These are phyloP conservation scores for Leishmania tarentolae DNA, from an alignment of 208 protist genomes.

Conservation along the genomic window DNA sequence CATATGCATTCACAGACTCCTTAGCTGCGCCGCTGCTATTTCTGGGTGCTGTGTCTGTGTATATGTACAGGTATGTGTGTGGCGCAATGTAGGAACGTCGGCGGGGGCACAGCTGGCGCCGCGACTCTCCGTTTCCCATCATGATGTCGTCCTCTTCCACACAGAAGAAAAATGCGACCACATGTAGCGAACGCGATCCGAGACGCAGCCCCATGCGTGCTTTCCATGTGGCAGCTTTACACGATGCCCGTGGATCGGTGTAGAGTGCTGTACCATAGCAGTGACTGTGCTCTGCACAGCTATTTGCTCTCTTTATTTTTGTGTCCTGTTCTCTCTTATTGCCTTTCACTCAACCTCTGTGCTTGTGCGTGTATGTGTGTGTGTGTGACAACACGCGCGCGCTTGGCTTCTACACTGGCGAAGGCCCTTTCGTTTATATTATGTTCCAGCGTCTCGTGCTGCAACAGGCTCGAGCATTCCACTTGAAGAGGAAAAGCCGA, in stretches of 20 bases:
- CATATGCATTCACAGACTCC: not conserved
- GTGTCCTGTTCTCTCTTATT: not conserved
- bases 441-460: not conserved
- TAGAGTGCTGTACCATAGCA: not conserved
- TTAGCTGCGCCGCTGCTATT: not conserved
- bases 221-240: not conserved
- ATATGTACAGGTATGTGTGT: not conserved
- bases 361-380: too few relatives aligned
- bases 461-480: not conserved
- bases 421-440: not conserved
- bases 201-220: constrained; percentile 13
- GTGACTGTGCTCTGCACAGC: not conserved
- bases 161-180: not conserved
- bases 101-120: constrained; percentile 11
- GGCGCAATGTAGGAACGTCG: not conserved
- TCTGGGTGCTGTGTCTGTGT: not conserved
- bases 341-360: too few relatives aligned
- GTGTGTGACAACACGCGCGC: not conserved
- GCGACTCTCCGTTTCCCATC: constrained; percentile 18
- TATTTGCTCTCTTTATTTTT: not conserved
- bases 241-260: constrained; percentile 3
- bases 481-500: not conserved
- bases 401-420: not conserved
- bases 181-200: constrained; percentile 3
- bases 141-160: not conserved